Base-by-base conservation (phyloP, 176 grass and related monocot species). In the Aegilops speltoides region DNA sequence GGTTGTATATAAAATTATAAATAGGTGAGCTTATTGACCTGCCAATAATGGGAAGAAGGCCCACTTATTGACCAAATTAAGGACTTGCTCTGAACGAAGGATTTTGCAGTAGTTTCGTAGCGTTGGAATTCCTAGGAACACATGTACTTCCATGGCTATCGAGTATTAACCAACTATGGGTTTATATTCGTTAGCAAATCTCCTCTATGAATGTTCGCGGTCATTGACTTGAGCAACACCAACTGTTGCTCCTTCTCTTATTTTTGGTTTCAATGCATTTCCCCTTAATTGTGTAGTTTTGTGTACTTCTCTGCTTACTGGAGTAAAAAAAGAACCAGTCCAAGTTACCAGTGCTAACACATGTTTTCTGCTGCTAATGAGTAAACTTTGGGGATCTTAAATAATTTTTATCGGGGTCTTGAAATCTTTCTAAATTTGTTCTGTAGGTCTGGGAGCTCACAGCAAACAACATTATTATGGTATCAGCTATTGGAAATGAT, bases 401-500 rank as follows among this genome's bases (percentile, higher is more conserved):
- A 16, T 38, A 59, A 36, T 34, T 34, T 84, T 10, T 67, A 24
- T 15, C 50, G 48, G 56, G 24, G 43, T 65, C 46, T 85, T 83
- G 3, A 34, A 73, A 28, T 59, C 79, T 22, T 84, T 26, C 68
- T 80, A 12, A 68, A 73, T 76, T 84, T 50, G 8, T 65, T 79
- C 63, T 93, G 80, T 86, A 98, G 96, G 92, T 98, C 36, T 98
- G 96, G 96, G 96, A 98, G 90, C 90, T 98, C 63, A 98, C 96
- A 16, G 96, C 96, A 79, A 98, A 94, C 86, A 98, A 98, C 77
- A 96, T 96, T 82, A 98, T 98, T 74, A 98, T 98, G 96, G 93
- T 98, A 61, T 98, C 96, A 84, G 96, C 96, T 77, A 98, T 98
- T 88, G 96, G 96, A 83, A 98, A 98, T 83, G 96, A 98, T 85